Percentiles rank a stretch among this genome's conserved stretches.
These are phyloP conservation scores for Senna tora DNA, from an alignment of 306 rosid genomes.

Conservation along the genomic window DNA sequence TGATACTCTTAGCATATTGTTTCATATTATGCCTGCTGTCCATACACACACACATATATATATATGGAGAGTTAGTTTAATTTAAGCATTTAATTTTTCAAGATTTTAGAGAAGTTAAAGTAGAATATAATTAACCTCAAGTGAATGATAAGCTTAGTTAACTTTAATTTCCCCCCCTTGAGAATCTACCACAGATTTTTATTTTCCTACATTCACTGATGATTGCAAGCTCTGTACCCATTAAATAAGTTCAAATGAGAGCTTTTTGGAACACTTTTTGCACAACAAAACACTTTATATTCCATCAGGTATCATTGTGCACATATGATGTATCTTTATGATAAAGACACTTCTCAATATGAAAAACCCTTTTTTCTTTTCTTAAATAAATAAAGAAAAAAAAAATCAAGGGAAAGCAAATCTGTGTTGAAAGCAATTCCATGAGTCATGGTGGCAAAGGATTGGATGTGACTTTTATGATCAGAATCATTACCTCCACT, in stretches of 20 bases:
- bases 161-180: background rate
- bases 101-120: too few relatives aligned
- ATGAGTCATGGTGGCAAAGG: conserved; percentile 17
- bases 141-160: too few relatives aligned
- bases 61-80: too few relatives aligned
- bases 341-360: conserved; percentile 41
- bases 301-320: conserved; percentile 54
- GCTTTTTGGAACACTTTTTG: conserved; percentile 54
- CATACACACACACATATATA: too few relatives aligned
- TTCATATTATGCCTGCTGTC: too few relatives aligned
- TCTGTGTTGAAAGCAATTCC: conserved; percentile 28
- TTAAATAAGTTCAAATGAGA: conserved; percentile 60
- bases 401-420: conserved; percentile 18
- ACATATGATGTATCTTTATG: conserved; percentile 51
- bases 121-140: too few relatives aligned
- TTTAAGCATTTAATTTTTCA: too few relatives aligned
- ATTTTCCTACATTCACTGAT: conserved; percentile 23
- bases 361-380: background rate
- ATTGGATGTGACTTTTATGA: conserved; percentile 34
- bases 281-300: conserved; percentile 48
- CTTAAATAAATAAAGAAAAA: background rate
- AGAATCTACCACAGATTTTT: background rate
- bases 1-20: too few relatives aligned
- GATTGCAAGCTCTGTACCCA: conserved; percentile 47
- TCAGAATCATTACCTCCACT: conserved; percentile 43